phyloP scores from a whole-genome alignment of 2,329 filamentous ascomycete species.

The Cyanodermella asteris region DNA sequence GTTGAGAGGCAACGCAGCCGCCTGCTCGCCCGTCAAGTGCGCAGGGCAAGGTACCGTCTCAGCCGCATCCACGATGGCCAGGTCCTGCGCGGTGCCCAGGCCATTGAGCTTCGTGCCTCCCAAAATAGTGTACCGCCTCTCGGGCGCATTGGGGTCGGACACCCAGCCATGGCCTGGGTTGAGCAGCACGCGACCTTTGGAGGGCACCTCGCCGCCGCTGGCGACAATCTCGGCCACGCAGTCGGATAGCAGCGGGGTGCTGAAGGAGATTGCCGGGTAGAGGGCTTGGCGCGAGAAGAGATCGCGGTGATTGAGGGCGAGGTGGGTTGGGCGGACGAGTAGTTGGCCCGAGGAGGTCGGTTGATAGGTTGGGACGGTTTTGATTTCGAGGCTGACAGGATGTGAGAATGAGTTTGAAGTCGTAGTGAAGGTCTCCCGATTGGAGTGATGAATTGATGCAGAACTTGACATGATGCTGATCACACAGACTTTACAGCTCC shows the following conservation, averaged over 20 bases:
- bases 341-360: conserved; percentile 43
- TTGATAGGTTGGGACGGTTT: conserved; percentile 36
- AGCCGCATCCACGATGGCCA: conserved; percentile 41
- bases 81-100: conserved; percentile 54
- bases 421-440: not conserved
- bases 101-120: conserved; percentile 45
- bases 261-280: conserved; percentile 69
- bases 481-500: too few relatives aligned
- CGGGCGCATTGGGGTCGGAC: conserved; percentile 1
- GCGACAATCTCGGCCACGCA: conserved; percentile 53
- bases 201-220: conserved; percentile 33
- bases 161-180: conserved; percentile 44
- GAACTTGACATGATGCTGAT: too few relatives aligned
- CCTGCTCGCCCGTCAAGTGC: conserved; percentile 52
- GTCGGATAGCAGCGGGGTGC: conserved; percentile 59
- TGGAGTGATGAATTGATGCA: too few relatives aligned
- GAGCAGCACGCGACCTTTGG: conserved; percentile 50
- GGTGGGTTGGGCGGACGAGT: conserved; percentile 53
- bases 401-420: conserved; percentile 16
- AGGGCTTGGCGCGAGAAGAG: conserved; percentile 83
- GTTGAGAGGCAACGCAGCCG: conserved; percentile 63
- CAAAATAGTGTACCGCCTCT: conserved; percentile 35
- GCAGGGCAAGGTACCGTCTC: conserved; percentile 58
- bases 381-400: conserved; percentile 32
- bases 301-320: conserved; percentile 89